Evolutionary conservation across 129 eudicot species (phyloP).

Genomic region (Flaveria sonorensis): DNA sequence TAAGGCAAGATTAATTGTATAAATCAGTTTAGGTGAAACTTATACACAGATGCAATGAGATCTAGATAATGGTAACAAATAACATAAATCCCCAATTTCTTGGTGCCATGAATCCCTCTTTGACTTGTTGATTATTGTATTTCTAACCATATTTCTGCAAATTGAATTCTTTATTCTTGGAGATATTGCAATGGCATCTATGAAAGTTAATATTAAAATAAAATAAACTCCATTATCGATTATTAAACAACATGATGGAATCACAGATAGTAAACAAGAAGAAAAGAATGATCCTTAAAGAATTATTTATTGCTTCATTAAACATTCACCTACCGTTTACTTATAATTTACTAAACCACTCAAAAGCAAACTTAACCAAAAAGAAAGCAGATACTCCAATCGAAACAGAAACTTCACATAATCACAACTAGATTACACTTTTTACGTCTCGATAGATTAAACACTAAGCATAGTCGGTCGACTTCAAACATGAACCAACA

Average conservation of each 20-base stretch:
- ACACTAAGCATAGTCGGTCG: constrained; percentile 8
- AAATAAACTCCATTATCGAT: not conserved
- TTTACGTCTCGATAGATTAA: constrained; percentile 13
- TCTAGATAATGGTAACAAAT: no score
- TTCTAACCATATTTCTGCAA: not conserved
- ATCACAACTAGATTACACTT: constrained; percentile 32
- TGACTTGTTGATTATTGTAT: constrained; percentile 1
- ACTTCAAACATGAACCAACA: constrained; percentile 1
- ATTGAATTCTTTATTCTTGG: not conserved
- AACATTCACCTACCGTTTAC: constrained; percentile 37
- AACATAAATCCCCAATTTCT: no score
- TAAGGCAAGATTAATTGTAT: no score
- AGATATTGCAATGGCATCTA: not conserved
- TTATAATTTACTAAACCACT: constrained; percentile 40
- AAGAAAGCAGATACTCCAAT: constrained; percentile 21
- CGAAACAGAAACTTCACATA: constrained; percentile 25
- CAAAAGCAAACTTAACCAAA: constrained; percentile 39
- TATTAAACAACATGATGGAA: constrained; percentile 29
- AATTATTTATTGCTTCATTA: constrained; percentile 20
- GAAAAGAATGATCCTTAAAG: not conserved
- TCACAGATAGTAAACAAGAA: constrained; percentile 21
- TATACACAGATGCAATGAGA: not conserved
- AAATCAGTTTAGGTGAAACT: no score
- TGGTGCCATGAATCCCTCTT: not conserved
- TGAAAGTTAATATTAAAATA: not conserved